Evolutionary conservation across 306 rosid species (phyloP).

Genomic region (Trichosanthes cucumerina): DNA sequence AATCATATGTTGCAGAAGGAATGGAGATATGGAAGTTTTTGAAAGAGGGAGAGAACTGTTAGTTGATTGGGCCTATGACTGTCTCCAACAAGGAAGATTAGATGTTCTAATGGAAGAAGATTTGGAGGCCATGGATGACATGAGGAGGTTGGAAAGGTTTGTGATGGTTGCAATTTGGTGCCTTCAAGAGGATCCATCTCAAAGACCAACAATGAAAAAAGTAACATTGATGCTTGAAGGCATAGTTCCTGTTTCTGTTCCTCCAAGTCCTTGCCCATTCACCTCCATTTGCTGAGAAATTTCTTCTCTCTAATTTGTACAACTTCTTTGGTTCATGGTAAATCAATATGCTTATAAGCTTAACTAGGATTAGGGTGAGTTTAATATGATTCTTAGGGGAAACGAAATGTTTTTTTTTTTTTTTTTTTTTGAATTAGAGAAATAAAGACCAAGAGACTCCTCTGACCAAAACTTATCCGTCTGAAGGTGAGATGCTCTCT

Average conservation of each 20-base stretch:
- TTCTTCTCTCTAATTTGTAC: background rate
- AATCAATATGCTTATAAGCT: too few species aligned
- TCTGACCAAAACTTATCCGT: too few species aligned
- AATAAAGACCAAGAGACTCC: too few species aligned
- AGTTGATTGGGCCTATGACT: constrained; percentile 21
- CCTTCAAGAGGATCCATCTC: constrained; percentile 20
- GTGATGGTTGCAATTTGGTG: constrained; percentile 26
- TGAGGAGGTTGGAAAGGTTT: constrained; percentile 15
- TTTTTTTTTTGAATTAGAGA: too few species aligned
- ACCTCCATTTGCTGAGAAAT: background rate
- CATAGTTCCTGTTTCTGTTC: constrained; percentile 17
- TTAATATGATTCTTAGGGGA: background rate
- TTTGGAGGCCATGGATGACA: constrained; percentile 8
- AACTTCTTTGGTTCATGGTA: background rate
- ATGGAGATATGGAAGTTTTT: background rate
- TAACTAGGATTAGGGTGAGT: background rate
- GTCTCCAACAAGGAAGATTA: background rate
- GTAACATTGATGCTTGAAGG: constrained; percentile 32
- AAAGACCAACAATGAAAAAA: constrained; percentile 20
- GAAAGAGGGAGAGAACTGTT: constrained; percentile 1
- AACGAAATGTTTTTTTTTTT: too few species aligned
- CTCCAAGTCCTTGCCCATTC: constrained; percentile 20
- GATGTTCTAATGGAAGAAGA: constrained; percentile 10
- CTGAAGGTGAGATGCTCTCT: too few species aligned
- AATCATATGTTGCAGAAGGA: constrained; percentile 24